Evolutionary conservation across 140 eudicot species (phyloP).

Genomic region (Cichorium intybus): DNA sequence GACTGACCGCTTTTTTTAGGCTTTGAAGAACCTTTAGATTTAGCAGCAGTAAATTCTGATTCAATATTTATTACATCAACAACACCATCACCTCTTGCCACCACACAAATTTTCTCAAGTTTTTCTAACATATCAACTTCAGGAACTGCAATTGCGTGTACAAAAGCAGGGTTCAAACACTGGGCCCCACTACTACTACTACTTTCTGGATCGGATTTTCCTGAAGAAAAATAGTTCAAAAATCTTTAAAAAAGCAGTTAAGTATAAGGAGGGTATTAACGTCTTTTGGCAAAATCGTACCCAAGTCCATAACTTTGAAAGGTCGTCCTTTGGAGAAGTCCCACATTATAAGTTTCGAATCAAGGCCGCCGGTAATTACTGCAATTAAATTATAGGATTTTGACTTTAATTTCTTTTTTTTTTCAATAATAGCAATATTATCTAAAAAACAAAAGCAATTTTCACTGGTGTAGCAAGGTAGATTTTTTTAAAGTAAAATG

Average conservation of each 20-base stretch:
- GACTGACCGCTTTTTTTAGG: conserved; percentile 35
- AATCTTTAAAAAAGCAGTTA: background rate
- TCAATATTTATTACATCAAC: conserved; percentile 77
- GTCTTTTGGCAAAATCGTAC: conserved; percentile 32
- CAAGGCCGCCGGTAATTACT: conserved; percentile 98
- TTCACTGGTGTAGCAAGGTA: too few species aligned
- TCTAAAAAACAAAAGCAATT: too few species aligned
- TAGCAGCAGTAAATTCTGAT: conserved; percentile 51
- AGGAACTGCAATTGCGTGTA: conserved; percentile 82
- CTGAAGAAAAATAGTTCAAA: conserved; percentile 28
- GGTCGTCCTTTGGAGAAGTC: conserved; percentile 95
- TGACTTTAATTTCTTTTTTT: too few species aligned
- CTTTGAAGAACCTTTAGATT: conserved; percentile 38
- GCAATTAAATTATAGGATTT: conserved; percentile 17
- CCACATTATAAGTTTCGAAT: conserved; percentile 92
- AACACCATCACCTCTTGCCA: conserved; percentile 93
- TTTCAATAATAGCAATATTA: background rate
- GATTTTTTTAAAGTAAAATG: too few species aligned
- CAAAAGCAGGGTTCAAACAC: conserved; percentile 85
- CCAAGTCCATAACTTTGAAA: conserved; percentile 65
- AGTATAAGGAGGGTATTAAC: background rate
- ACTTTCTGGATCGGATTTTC: conserved; percentile 36
- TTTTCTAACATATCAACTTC: conserved; percentile 73
- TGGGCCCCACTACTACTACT: conserved; percentile 45
- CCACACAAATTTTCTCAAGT: conserved; percentile 70